Evolutionary conservation across 805 yeast genomes (phyloP).

Genomic region (Wickerhamomyces alni): DNA sequence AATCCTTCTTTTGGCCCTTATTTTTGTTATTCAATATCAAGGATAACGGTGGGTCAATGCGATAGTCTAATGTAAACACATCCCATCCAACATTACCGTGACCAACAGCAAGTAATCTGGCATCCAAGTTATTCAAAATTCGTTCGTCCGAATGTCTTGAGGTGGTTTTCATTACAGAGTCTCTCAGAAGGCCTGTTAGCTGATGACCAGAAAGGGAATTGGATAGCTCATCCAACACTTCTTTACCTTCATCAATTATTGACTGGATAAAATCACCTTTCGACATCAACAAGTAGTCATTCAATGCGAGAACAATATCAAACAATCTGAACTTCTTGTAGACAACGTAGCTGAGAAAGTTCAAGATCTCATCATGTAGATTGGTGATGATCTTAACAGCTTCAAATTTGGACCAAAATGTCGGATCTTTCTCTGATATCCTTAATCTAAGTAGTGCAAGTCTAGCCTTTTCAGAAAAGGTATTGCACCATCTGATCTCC

Average conservation of each 20-base stretch:
- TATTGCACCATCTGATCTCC: slow-evolving; percentile 59
- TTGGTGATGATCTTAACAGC: slow-evolving; percentile 23
- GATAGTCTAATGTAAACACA: slow-evolving; percentile 81
- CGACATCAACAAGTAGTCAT: slow-evolving; percentile 62
- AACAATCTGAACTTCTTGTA: slow-evolving; percentile 42
- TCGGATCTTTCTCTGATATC: not conserved
- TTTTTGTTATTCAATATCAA: slow-evolving; percentile 46
- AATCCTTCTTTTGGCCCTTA: slow-evolving; percentile 45
- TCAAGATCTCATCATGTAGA: slow-evolving; percentile 48
- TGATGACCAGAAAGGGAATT: slow-evolving; percentile 57
- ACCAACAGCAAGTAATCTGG: slow-evolving; percentile 68
- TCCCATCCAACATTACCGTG: slow-evolving; percentile 86
- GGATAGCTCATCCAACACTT: slow-evolving; percentile 55
- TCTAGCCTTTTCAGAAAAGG: slow-evolving; percentile 27
- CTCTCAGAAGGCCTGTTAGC: slow-evolving; percentile 56
- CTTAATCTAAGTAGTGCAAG: slow-evolving; percentile 1
- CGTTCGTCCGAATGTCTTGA: slow-evolving; percentile 33
- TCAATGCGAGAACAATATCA: slow-evolving; percentile 54
- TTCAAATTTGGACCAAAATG: slow-evolving; percentile 4
- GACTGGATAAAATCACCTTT: slow-evolving; percentile 79
- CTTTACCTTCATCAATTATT: slow-evolving; percentile 49
- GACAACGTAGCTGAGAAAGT: slow-evolving; percentile 44
- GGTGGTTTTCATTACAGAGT: slow-evolving; percentile 55
- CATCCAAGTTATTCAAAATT: slow-evolving; percentile 61
- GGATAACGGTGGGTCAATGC: slow-evolving; percentile 44